These are phyloP conservation scores for Phytopythium litorale DNA, from an alignment of 352 stramenopile species.

Conservation along the genomic window DNA sequence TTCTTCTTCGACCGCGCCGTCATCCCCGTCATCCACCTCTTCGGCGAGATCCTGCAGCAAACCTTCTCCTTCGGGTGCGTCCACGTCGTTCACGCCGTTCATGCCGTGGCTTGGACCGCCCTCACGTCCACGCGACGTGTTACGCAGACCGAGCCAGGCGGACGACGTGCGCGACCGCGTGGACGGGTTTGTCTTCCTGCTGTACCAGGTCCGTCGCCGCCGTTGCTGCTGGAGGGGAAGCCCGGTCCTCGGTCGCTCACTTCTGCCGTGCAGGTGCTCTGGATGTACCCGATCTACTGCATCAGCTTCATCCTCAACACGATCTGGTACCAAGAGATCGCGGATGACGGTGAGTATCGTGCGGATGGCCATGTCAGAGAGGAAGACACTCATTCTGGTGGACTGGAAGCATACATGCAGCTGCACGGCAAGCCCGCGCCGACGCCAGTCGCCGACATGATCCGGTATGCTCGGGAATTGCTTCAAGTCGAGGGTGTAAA, in stretches of 20 bases:
- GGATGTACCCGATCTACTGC: constrained; percentile 91
- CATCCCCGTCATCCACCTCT: constrained; percentile 86
- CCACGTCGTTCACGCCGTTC: too few species aligned
- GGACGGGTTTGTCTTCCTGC: constrained; percentile 79
- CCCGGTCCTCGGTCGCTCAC: too few species aligned
- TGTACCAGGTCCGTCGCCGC: constrained; percentile 59
- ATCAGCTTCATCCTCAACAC: constrained; percentile 91
- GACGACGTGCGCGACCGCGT: constrained; percentile 74
- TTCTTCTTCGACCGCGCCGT: constrained; percentile 86
- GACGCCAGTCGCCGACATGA: constrained; percentile 80
- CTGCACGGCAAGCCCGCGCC: constrained; percentile 76
- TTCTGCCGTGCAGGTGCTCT: constrained; percentile 42
- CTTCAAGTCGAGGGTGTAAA: too few species aligned
- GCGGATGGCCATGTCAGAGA: background rate
- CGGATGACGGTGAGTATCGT: constrained; percentile 49
- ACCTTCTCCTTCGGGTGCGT: constrained; percentile 61
- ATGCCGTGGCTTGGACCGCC: too few species aligned
- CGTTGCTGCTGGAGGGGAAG: too few species aligned
- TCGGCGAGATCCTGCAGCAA: constrained; percentile 75
- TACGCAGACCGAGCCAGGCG: constrained; percentile 37
- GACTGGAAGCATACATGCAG: constrained; percentile 60
- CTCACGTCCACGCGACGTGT: too few species aligned
- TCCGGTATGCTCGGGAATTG: constrained; percentile 41
- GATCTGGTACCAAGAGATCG: constrained; percentile 91
- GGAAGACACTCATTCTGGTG: constrained; percentile 1